A percentile compares a stretch with the other conserved stretches of the same genome.
phyloP scores from a whole-genome alignment of 2,329 filamentous ascomycete genomes.

The Fusarium sp. region DNA sequence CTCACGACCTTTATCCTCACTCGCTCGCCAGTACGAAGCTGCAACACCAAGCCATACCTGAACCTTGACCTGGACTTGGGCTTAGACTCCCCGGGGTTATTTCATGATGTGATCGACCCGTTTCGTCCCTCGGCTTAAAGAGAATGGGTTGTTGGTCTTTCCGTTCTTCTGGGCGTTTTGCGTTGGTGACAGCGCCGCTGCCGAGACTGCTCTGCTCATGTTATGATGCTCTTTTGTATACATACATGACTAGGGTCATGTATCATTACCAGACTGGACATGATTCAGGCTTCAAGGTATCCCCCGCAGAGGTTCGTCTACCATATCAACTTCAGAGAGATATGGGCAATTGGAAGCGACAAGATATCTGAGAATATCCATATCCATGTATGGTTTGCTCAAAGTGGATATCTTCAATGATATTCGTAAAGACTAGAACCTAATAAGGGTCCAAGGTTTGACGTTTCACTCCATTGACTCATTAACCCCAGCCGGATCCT shows the following conservation, averaged over 20 bases:
- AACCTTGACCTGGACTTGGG: conserved; percentile 8
- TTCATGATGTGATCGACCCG: conserved; percentile 26
- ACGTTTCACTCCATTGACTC: conserved; percentile 8
- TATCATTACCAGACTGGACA: conserved; percentile 7
- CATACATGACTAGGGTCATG: conserved; percentile 15
- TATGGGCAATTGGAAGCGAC: conserved; percentile 23
- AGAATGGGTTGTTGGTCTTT: conserved; percentile 23
- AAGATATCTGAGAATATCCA: conserved; percentile 2
- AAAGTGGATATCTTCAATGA: conserved; percentile 7
- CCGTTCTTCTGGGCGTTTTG: conserved; percentile 19
- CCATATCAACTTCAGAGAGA: conserved; percentile 1
- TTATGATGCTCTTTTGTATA: conserved; percentile 7
- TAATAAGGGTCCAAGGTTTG: conserved; percentile 17
- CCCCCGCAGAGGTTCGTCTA: not conserved
- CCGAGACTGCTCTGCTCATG: conserved; percentile 25
- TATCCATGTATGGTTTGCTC: conserved; percentile 5
- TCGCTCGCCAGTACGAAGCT: conserved; percentile 23
- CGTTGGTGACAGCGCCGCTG: conserved; percentile 25
- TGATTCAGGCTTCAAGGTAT: conserved; percentile 16
- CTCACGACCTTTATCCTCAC: conserved; percentile 29
- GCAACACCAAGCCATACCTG: not conserved
- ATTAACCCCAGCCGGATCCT: not conserved
- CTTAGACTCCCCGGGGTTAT: conserved; percentile 6
- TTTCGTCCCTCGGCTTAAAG: conserved; percentile 24
- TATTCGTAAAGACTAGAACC: not conserved